These are phyloP conservation scores for Acacia acuminata DNA, from an alignment of 306 rosid species.

Conservation along the genomic window DNA sequence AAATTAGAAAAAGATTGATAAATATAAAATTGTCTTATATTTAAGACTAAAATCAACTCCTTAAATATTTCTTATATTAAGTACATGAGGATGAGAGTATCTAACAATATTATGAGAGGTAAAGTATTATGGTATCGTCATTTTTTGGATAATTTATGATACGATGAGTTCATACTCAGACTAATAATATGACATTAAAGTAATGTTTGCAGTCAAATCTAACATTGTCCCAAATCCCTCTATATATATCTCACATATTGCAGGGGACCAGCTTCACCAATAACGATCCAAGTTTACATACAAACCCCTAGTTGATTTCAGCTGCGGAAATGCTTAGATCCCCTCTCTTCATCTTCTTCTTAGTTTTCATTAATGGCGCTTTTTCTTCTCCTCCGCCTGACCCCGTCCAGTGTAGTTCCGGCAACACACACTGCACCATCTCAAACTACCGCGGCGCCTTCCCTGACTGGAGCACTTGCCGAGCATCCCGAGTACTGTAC, in stretches of 20 bases:
- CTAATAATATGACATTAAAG: background rate
- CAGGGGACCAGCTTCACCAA: background rate
- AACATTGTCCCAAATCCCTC: background rate
- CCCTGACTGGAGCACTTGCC: background rate
- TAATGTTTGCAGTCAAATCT: background rate
- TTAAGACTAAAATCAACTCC: too few species aligned
- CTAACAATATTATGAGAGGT: too few species aligned
- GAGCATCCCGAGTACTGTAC: background rate
- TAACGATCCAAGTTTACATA: background rate
- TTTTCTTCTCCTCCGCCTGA: background rate
- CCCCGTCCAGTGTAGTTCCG: background rate
- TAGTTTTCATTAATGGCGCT: background rate
- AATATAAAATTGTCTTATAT: too few species aligned
- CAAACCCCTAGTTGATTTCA: background rate
- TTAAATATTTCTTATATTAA: too few species aligned
- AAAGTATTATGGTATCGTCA: background rate
- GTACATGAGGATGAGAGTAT: too few species aligned
- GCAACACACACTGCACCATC: background rate
- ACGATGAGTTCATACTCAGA: background rate
- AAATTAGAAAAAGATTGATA: too few species aligned
- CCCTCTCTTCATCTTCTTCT: background rate
- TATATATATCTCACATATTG: background rate
- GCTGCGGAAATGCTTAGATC: background rate
- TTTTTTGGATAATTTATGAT: background rate
- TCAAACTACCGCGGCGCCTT: background rate